phyloP scores from a whole-genome alignment of 2,329 filamentous ascomycete species.

The Exserohilum turcica region DNA sequence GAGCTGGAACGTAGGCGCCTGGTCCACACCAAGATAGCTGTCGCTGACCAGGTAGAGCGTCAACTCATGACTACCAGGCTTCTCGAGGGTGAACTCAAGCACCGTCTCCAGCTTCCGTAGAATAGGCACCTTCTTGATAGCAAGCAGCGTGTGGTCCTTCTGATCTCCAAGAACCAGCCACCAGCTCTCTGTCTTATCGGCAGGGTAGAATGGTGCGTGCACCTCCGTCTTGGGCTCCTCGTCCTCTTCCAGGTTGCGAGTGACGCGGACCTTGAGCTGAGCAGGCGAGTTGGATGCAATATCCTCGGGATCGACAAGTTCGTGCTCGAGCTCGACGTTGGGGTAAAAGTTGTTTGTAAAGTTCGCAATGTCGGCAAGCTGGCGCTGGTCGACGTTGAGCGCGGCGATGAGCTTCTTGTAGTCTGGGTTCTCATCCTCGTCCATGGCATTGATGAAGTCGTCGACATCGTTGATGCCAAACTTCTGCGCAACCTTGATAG shows the following conservation, averaged over 20 bases:
- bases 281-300: slow-evolving; percentile 81
- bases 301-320: slow-evolving; percentile 78
- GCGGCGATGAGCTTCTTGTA: slow-evolving; percentile 78
- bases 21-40: slow-evolving; percentile 94
- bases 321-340: slow-evolving; percentile 88
- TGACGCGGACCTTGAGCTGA: slow-evolving; percentile 81
- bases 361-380: slow-evolving; percentile 84
- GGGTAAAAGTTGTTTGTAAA: slow-evolving; percentile 98
- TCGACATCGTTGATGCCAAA: slow-evolving; percentile 90
- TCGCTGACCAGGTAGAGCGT: slow-evolving; percentile 97
- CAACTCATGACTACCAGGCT: slow-evolving; percentile 80
- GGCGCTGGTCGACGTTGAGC: slow-evolving; percentile 77
- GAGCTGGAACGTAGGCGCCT: slow-evolving; percentile 87
- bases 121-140: slow-evolving; percentile 93
- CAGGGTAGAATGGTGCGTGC: slow-evolving; percentile 93
- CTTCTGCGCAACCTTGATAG: slow-evolving; percentile 80
- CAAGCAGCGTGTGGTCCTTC: slow-evolving; percentile 81
- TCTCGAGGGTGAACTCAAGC: slow-evolving; percentile 87
- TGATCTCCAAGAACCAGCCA: slow-evolving; percentile 97
- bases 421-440: slow-evolving; percentile 86
- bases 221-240: slow-evolving; percentile 80
- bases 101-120: slow-evolving; percentile 75
- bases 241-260: slow-evolving; percentile 77
- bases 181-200: slow-evolving; percentile 95
- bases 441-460: slow-evolving; percentile 99